Conservation (phyloP, 2,329 filamentous ascomycete species). For the Pseudocercospora fuligena region DNA sequence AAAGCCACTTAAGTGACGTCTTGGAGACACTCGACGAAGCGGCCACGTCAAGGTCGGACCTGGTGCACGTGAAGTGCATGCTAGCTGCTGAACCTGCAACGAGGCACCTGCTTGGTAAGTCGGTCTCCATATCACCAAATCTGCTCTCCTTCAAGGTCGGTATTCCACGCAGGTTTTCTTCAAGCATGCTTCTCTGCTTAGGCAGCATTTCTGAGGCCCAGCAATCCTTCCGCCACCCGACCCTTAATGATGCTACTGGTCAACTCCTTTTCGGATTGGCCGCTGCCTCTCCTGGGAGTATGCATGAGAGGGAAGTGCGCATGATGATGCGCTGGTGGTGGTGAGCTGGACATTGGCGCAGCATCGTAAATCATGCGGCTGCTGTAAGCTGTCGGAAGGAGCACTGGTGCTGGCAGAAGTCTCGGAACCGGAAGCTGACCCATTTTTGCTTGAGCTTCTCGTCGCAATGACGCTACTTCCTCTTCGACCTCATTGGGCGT, state of each 20-base stretch:
- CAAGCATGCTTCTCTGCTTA: background rate
- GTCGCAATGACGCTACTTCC: slow-evolving; percentile 31
- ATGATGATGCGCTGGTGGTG: slow-evolving; percentile 13
- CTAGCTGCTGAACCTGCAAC: background rate
- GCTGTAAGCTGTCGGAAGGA: slow-evolving; percentile 46
- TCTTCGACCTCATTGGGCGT: slow-evolving; percentile 28
- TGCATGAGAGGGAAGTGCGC: background rate
- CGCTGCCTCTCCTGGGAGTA: slow-evolving; percentile 20
- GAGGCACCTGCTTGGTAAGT: no score
- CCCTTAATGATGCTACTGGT: slow-evolving; percentile 56
- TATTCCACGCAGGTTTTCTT: background rate
- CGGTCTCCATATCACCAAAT: background rate
- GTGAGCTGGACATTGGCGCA: slow-evolving; percentile 23
- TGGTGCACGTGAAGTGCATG: background rate
- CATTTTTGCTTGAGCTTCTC: slow-evolving; percentile 10
- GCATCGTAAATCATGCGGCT: slow-evolving; percentile 43
- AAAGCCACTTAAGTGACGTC: background rate
- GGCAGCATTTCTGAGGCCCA: slow-evolving; percentile 49
- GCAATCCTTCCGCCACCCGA: slow-evolving; percentile 58
- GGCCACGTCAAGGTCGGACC: background rate
- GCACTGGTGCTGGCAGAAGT: slow-evolving; percentile 46
- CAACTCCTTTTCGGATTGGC: slow-evolving; percentile 42
- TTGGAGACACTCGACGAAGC: background rate
- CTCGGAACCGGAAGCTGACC: slow-evolving; percentile 24
- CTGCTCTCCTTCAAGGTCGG: background rate